Evolutionary conservation across 176 grass and related monocot genomes (phyloP).

Genomic region (Typha latifolia): DNA sequence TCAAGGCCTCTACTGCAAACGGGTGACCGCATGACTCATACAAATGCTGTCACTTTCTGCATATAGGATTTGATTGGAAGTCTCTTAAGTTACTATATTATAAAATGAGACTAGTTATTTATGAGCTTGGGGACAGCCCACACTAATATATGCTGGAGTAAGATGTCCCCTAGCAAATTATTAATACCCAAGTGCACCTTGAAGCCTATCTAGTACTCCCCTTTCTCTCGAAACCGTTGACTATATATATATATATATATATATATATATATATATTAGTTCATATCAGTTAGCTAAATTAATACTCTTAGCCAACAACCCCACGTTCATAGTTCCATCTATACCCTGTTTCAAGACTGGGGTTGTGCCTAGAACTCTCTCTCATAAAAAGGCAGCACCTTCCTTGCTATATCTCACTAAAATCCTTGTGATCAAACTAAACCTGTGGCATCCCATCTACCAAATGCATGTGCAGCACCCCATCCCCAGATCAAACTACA

Average conservation of each 20-base stretch:
- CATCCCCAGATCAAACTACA: no score
- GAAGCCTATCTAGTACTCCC: no score
- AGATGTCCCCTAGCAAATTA: no score
- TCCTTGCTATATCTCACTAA: neutral
- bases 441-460: neutral
- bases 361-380: neutral
- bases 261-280: no score
- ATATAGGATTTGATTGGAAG: neutral
- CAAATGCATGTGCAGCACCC: neutral
- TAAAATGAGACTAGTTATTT: no score
- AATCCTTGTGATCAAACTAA: neutral
- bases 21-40: neutral
- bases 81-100: no score
- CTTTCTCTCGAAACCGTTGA: no score
- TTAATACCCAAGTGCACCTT: no score
- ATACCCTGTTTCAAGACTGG: neutral
- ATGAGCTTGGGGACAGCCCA: no score
- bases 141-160: no score
- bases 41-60: neutral
- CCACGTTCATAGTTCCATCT: constrained; percentile 2
- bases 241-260: no score
- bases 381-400: neutral
- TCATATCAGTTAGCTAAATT: neutral
- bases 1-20: neutral
- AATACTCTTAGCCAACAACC: neutral